Percentiles rank a stretch among this genome's conserved stretches.
Conservation (phyloP, 225 moss, liverwort and hornwort species). For the Sphagnum tenellum region DNA sequence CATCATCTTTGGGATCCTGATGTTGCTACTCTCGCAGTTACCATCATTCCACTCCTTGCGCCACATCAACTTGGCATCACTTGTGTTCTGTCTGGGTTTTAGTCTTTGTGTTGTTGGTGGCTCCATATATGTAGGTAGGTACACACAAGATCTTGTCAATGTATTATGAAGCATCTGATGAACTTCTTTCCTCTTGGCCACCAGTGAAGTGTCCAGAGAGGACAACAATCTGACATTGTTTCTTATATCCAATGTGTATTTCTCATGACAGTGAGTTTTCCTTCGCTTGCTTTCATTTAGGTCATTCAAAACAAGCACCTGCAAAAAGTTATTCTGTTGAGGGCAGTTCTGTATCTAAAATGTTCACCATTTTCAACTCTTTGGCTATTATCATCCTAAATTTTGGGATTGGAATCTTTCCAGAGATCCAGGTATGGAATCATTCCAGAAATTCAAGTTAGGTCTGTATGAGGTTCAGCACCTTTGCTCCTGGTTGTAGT, state of each 20-base stretch:
- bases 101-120: conserved; percentile 5
- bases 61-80: conserved; percentile 8
- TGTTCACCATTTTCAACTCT: conserved; percentile 38
- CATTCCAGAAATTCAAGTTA: not conserved
- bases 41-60: conserved; percentile 4
- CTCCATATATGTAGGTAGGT: conserved; percentile 2
- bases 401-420: conserved; percentile 46
- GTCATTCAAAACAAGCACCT: conserved; percentile 37
- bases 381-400: conserved; percentile 43
- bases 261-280: not conserved
- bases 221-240: no score
- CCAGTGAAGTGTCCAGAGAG: no score
- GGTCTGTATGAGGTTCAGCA: no score
- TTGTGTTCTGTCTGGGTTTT: conserved; percentile 11
- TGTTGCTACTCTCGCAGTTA: not conserved
- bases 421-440: conserved; percentile 31
- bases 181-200: no score
- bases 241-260: no score
- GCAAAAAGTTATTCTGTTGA: conserved; percentile 28
- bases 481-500: no score
- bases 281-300: conserved; percentile 4
- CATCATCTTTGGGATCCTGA: conserved; percentile 1
- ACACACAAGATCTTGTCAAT: no score
- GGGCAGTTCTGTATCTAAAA: conserved; percentile 25
- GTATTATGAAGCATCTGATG: no score